Evolutionary conservation across 1,139 yeast genomes (phyloP).

Genomic region (Scheffersomyces parashehatae): DNA sequence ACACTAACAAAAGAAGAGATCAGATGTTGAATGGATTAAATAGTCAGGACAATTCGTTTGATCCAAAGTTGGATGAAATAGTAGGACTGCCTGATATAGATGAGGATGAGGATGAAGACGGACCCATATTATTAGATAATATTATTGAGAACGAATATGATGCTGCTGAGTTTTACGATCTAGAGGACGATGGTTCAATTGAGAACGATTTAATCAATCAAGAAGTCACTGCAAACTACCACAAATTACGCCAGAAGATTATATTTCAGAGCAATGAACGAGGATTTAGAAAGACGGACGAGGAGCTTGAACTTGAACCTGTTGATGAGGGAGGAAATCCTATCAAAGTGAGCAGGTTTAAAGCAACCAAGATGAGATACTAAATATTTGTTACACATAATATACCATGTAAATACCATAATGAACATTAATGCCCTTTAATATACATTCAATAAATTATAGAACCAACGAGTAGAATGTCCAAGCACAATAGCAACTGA

Average conservation of each 20-base stretch:
- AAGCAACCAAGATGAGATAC: conserved; percentile 45
- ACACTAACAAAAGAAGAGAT: background rate
- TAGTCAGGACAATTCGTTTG: conserved; percentile 9
- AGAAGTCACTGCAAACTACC: conserved; percentile 56
- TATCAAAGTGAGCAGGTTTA: conserved; percentile 64
- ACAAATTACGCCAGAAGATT: conserved; percentile 55
- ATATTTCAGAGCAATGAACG: conserved; percentile 41
- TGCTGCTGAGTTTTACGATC: conserved; percentile 21
- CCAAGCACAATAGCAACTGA: conserved; percentile 3
- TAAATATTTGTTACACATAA: background rate
- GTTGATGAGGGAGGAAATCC: conserved; percentile 69
- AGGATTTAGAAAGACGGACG: conserved; percentile 47
- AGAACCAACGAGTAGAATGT: conserved; percentile 3
- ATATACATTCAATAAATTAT: conserved; percentile 2
- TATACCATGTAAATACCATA: no score
- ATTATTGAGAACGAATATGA: conserved; percentile 38
- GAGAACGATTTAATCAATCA: conserved; percentile 38
- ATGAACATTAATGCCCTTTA: no score
- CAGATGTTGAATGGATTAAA: conserved; percentile 9
- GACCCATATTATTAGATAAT: conserved; percentile 35
- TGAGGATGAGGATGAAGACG: conserved; percentile 28
- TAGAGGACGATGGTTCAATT: conserved; percentile 9
- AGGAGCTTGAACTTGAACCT: conserved; percentile 65
- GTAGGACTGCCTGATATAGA: conserved; percentile 21
- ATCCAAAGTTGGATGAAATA: conserved; percentile 20